Base-by-base conservation (phyloP, 2,329 filamentous ascomycete genomes). In the Aspergillus neoniger region DNA sequence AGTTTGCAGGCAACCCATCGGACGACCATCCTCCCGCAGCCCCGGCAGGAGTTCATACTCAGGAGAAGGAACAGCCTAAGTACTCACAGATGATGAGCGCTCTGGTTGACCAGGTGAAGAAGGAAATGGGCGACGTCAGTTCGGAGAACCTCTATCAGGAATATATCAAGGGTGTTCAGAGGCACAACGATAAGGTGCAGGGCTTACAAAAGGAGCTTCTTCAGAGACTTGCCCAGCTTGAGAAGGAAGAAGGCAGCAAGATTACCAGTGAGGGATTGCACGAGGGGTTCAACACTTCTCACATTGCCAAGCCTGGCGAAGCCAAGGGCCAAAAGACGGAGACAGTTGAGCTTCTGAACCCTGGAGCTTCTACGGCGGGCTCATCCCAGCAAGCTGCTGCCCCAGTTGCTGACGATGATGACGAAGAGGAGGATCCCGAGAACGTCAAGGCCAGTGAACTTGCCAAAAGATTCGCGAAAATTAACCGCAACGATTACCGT, bases 1-100 rank as follows among this genome's bases (percentile, higher is more conserved):
- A 96, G 77, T 89, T 87, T 38, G 88, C 89, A 8, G 85, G 86
- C 17, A 84, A 87, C 58, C 86, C 89, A 65, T 83, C 88, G 49
- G 85, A 89, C 60, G 91, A 96, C 70, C 87, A 92, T 72, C 91
- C 92, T 3, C 88, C 90, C 8, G 83, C 85, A 53, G 83, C 90
- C 23, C 93, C 93, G 1, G 88, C 88, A 66, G 92, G 91, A 50
- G 89, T 97, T 28, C 89, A 96, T 72, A 83, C 84, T 44, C 83
- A 91, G 57, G 87, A 89, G 68, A 86, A 90, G 74, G 87, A 88
- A 71, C 86, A 91, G 69, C 91, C 91, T 0, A 90, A 88, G 14
- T 99, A 96, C 74, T 95, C 92, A 41, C 92, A 96, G 81, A 99
- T 99, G 95, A 93, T 99, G 90, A 91, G 91, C n/a, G 87, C 89